A percentile compares a stretch with the other conserved stretches of the same genome.
phyloP scores from a whole-genome alignment of 2,329 filamentous ascomycete species.

The Neopestalotiopsis sp. region DNA sequence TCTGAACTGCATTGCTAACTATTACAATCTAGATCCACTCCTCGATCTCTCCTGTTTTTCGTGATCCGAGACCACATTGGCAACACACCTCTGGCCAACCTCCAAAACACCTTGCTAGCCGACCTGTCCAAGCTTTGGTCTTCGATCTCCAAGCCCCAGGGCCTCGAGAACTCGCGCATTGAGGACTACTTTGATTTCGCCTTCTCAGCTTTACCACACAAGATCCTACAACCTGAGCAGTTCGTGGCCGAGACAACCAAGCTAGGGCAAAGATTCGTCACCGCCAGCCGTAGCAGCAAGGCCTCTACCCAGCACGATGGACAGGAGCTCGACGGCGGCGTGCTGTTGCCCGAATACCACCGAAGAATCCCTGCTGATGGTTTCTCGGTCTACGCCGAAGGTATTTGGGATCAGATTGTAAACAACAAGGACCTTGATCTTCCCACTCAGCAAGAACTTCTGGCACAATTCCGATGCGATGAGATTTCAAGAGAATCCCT shows the following conservation, averaged over 20 bases:
- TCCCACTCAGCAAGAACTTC: slow-evolving; percentile 93
- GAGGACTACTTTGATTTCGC: slow-evolving; percentile 99
- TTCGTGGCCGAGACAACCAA: slow-evolving; percentile 82
- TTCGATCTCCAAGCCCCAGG: slow-evolving; percentile 87
- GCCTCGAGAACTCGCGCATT: slow-evolving; percentile 86
- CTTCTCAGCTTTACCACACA: slow-evolving; percentile 94
- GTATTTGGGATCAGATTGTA: slow-evolving; percentile 98
- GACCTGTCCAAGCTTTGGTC: slow-evolving; percentile 93
- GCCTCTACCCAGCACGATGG: slow-evolving; percentile 65
- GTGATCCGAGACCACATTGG: slow-evolving; percentile 97
- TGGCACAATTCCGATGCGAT: slow-evolving; percentile 97
- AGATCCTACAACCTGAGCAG: slow-evolving; percentile 92
- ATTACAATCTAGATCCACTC: slow-evolving; percentile 67
- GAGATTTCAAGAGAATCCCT: slow-evolving; percentile 93
- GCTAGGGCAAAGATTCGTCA: slow-evolving; percentile 80
- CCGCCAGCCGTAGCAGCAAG: slow-evolving; percentile 76
- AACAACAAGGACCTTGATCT: slow-evolving; percentile 98
- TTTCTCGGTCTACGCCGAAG: slow-evolving; percentile 91
- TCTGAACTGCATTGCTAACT: slow-evolving; percentile 23
- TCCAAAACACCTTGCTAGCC: slow-evolving; percentile 87
- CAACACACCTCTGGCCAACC: slow-evolving; percentile 85
- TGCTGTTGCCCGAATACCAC: slow-evolving; percentile 95
- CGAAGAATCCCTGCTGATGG: slow-evolving; percentile 94
- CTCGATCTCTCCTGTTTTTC: slow-evolving; percentile 94
- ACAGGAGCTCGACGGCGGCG: slow-evolving; percentile 75